Percentiles rank a stretch among this genome's conserved stretches.
Conservation (phyloP, 2,329 filamentous ascomycete genomes). For the Didymosphaeria variabile region DNA sequence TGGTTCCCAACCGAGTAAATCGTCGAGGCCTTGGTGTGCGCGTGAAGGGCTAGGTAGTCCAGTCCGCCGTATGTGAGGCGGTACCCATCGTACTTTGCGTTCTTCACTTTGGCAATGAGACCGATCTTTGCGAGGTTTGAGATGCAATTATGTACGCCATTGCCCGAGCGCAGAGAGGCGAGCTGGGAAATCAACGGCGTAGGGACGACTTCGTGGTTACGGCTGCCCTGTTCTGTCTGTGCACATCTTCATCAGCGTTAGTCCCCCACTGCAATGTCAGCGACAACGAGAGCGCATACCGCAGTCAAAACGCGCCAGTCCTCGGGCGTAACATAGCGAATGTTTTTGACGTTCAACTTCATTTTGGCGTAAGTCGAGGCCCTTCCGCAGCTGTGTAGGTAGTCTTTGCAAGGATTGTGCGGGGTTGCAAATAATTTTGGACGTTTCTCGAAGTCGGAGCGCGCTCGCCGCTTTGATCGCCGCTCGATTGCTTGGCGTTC, state of each 20-base stretch:
- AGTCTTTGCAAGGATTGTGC: conserved; percentile 19
- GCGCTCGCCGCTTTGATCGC: conserved; percentile 23
- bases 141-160: conserved; percentile 85
- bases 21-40: conserved; percentile 79
- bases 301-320: conserved; percentile 96
- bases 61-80: conserved; percentile 95
- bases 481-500: conserved; percentile 33
- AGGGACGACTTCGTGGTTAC: conserved; percentile 96
- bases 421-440: conserved; percentile 34
- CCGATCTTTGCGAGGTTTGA: conserved; percentile 90
- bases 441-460: conserved; percentile 30
- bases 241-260: conserved; percentile 45
- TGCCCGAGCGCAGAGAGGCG: conserved; percentile 75
- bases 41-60: conserved; percentile 95
- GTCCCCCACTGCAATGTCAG: conserved; percentile 41
- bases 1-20: conserved; percentile 94
- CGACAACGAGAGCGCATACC: conserved; percentile 59
- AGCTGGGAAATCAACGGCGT: conserved; percentile 87
- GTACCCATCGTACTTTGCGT: conserved; percentile 97
- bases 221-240: conserved; percentile 91
- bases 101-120: conserved; percentile 91
- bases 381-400: conserved; percentile 10
- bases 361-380: conserved; percentile 59
- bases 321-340: conserved; percentile 90
- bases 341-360: conserved; percentile 93